phyloP scores from a whole-genome alignment of 331 rosid genomes.

The Stylosanthes scabra region DNA sequence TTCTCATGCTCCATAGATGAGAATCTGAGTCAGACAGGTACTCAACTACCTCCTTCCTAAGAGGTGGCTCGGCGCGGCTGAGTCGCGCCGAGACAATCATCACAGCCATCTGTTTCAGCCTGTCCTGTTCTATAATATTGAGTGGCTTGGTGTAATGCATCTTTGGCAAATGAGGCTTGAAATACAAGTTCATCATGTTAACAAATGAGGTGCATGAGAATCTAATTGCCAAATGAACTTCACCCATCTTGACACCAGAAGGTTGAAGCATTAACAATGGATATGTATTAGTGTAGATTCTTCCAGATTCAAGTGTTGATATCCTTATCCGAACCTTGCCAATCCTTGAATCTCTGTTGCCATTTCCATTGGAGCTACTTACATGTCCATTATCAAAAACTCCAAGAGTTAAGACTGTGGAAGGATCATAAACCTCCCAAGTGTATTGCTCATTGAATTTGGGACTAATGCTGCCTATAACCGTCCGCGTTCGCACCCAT shows the following conservation, averaged over 20 bases:
- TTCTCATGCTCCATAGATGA: conserved; percentile 58
- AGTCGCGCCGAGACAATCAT: conserved; percentile 48
- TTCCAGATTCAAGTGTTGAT: conserved; percentile 49
- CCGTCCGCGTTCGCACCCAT: conserved; percentile 57
- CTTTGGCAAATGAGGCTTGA: conserved; percentile 54
- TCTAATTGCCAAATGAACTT: conserved; percentile 52
- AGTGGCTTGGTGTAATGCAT: conserved; percentile 57
- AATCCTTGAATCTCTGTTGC: conserved; percentile 37
- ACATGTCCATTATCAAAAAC: conserved; percentile 50
- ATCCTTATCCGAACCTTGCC: conserved; percentile 59
- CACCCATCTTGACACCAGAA: conserved; percentile 54
- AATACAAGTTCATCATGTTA: conserved; percentile 46
- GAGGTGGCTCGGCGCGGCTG: conserved; percentile 55
- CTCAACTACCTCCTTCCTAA: conserved; percentile 51
- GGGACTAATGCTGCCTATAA: conserved; percentile 43
- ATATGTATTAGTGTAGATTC: conserved; percentile 51
- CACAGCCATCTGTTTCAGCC: conserved; percentile 41
- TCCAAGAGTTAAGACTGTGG: conserved; percentile 55
- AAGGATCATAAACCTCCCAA: conserved; percentile 56
- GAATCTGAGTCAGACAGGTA: conserved; percentile 53
- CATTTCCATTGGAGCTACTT: conserved; percentile 36
- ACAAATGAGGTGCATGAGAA: conserved; percentile 47
- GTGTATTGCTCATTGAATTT: conserved; percentile 52
- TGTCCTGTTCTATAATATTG: conserved; percentile 48
- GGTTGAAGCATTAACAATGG: conserved; percentile 44